A percentile compares a stretch with the other conserved stretches of the same genome.
Conservation (phyloP, 2,329 filamentous ascomycete genomes). For the Diplocarpon mali region DNA sequence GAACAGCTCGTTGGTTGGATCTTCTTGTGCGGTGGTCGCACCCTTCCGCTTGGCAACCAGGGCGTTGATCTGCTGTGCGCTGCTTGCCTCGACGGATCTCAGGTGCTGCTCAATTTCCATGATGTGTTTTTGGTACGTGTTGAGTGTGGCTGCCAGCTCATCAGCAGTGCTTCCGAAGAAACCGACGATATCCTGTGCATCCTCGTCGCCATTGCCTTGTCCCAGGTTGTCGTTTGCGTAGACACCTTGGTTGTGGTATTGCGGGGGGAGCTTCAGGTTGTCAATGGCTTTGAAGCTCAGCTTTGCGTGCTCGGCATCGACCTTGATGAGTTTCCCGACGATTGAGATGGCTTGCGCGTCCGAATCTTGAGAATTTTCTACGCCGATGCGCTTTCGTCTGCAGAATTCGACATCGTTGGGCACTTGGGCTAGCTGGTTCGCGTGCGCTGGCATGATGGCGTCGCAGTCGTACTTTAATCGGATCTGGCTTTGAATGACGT, state of each 20-base stretch:
- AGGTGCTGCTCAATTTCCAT: conserved; percentile 56
- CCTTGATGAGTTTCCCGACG: conserved; percentile 45
- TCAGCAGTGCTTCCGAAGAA: conserved; percentile 53
- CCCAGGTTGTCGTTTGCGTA: conserved; percentile 32
- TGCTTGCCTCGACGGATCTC: conserved; percentile 48
- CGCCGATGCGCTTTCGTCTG: conserved; percentile 47
- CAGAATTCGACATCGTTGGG: conserved; percentile 55
- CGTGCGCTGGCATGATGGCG: conserved; percentile 53
- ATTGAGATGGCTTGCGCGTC: conserved; percentile 50
- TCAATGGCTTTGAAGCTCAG: conserved; percentile 64
- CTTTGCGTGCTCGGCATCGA: conserved; percentile 59
- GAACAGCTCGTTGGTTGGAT: conserved; percentile 41
- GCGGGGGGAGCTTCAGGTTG: conserved; percentile 58
- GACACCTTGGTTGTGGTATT: conserved; percentile 34
- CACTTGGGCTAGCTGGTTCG: conserved; percentile 52
- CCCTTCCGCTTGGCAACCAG: conserved; percentile 34
- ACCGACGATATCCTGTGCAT: conserved; percentile 47
- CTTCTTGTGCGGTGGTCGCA: conserved; percentile 29
- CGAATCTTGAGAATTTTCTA: conserved; percentile 50
- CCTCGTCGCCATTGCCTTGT: conserved; percentile 33
- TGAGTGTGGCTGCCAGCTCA: conserved; percentile 47
- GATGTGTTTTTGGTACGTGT: conserved; percentile 45
- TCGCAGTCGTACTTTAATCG: conserved; percentile 67
- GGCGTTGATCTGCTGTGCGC: conserved; percentile 49
- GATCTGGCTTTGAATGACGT: conserved; percentile 70